Evolutionary conservation across 2,329 filamentous ascomycete genomes (phyloP).

Genomic region (Penicillium sp.): DNA sequence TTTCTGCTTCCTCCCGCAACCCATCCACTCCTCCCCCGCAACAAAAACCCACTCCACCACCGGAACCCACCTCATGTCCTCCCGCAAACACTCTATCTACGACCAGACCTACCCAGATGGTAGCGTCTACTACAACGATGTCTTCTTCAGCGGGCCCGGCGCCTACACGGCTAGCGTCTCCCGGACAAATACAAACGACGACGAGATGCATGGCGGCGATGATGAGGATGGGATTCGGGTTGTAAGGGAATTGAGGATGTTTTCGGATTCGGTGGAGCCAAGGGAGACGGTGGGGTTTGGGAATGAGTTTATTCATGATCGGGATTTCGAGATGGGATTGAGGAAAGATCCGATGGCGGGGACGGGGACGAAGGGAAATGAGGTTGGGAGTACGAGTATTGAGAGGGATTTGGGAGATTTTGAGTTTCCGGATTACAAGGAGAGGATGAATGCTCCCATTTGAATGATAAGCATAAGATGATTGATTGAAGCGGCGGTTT

Average conservation of each 20-base stretch:
- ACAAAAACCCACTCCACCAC: constrained; percentile 17
- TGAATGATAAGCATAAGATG: constrained; percentile 6
- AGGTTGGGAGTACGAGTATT: constrained; percentile 8
- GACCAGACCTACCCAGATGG: constrained; percentile 12
- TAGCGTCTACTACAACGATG: constrained; percentile 23
- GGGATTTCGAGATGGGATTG: constrained; percentile 12
- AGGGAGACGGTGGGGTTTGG: not conserved
- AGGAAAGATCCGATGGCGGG: not conserved
- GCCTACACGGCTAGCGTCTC: constrained; percentile 34
- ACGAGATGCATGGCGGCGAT: constrained; percentile 13
- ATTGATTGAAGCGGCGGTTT: not conserved
- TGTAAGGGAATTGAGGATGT: constrained; percentile 33
- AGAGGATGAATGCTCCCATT: constrained; percentile 29
- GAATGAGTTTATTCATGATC: not conserved
- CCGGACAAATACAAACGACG: constrained; percentile 24
- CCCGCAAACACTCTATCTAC: constrained; percentile 18
- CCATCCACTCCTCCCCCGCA: constrained; percentile 16
- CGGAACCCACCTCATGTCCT: constrained; percentile 8
- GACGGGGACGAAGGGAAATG: not conserved
- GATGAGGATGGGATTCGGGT: constrained; percentile 34
- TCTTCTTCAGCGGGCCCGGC: constrained; percentile 21
- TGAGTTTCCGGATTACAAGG: constrained; percentile 32
- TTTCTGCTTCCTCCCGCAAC: constrained; percentile 24
- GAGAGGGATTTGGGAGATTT: constrained; percentile 30
- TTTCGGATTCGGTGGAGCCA: constrained; percentile 22